Base-by-base conservation (phyloP, 164 flowering plant species). In the Aristolochia fimbriata region DNA sequence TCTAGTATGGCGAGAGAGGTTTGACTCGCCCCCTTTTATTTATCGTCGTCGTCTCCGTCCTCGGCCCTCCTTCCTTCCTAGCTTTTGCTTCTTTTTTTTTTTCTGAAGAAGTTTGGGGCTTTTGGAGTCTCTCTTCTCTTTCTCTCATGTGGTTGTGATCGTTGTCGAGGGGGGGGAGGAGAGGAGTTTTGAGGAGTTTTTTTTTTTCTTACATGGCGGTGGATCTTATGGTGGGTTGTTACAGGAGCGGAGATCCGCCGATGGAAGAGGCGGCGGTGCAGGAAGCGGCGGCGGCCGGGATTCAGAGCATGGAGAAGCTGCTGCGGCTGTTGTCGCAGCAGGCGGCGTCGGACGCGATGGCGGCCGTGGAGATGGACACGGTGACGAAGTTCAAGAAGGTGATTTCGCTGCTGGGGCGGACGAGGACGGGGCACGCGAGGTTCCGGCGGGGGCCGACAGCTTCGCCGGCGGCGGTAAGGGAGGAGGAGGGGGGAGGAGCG, bases 341-440 rank as follows among this genome's bases (percentile, higher is more conserved):
- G 37, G 33, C 47, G 50, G 56, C 53, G 23, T 60, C 63, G 19
- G 41, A 62, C 1, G 14, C 52, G 17, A 49, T 61, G 63, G 81
- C 71, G 23, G 59, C 73, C 5, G 81, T 75, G 15, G 83, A 75
- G 15, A 58, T 57, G 61, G 91, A 87, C 56, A 92, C 99, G 15
- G 95, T 93, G 13, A 74, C 74, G 43, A 88, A 81, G 78, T 93
- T 90, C 76, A 82, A 76, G 75, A 81, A 68, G 60, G 91, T 88
- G 8, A 88, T 93, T 50, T 84, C 94, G 16, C 79, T 93, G 20
- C 73, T 90, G 68, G 90, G 80, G 57, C 85, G 88, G 1, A 81
- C 79, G 22, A 54, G 96, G 58, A 86, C 91, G 6, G 99, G 99
- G 19, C 99, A 93, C 48, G 99, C 99, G 16, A 85, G 99, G 15